Evolutionary conservation across 116 monocot genomes (phyloP).

Genomic region (Iris pallida): DNA sequence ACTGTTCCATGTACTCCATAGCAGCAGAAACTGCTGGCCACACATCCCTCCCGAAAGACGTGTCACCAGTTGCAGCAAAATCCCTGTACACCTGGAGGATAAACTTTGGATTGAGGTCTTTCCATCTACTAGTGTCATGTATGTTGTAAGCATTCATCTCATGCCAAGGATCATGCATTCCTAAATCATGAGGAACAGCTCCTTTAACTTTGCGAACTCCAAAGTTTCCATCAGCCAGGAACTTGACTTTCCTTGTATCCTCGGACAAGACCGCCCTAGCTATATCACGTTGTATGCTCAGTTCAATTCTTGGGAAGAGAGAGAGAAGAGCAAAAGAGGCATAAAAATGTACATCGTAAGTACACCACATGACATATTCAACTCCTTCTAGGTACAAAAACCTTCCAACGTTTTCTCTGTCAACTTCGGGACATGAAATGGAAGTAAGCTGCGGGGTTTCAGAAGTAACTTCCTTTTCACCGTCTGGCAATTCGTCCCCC

Average conservation of each 20-base stretch:
- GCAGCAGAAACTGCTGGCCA: slow-evolving; percentile 84
- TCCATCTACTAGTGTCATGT: slow-evolving; percentile 91
- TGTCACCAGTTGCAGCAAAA: slow-evolving; percentile 89
- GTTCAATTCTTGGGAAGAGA: slow-evolving; percentile 85
- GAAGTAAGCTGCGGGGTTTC: not conserved
- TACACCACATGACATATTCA: slow-evolving; percentile 96
- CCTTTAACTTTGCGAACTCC: slow-evolving; percentile 85
- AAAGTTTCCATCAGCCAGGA: slow-evolving; percentile 67
- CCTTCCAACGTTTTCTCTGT: slow-evolving; percentile 58
- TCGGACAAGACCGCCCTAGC: slow-evolving; percentile 68
- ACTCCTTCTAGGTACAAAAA: slow-evolving; percentile 90
- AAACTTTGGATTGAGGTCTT: slow-evolving; percentile 95
- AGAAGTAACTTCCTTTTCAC: not conserved
- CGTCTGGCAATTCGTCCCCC: slow-evolving; percentile 2
- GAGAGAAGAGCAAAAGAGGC: slow-evolving; percentile 87
- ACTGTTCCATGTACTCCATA: slow-evolving; percentile 91
- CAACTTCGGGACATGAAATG: slow-evolving; percentile 1
- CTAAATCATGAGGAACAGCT: slow-evolving; percentile 91
- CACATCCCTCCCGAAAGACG: slow-evolving; percentile 72
- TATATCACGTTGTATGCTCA: slow-evolving; percentile 83
- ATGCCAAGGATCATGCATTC: slow-evolving; percentile 91
- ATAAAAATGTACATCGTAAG: slow-evolving; percentile 96
- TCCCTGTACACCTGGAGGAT: slow-evolving; percentile 92
- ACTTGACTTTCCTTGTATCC: slow-evolving; percentile 77
- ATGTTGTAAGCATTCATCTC: slow-evolving; percentile 98